Conservation (phyloP, 306 rosid genomes). For the Vigna mungo region DNA sequence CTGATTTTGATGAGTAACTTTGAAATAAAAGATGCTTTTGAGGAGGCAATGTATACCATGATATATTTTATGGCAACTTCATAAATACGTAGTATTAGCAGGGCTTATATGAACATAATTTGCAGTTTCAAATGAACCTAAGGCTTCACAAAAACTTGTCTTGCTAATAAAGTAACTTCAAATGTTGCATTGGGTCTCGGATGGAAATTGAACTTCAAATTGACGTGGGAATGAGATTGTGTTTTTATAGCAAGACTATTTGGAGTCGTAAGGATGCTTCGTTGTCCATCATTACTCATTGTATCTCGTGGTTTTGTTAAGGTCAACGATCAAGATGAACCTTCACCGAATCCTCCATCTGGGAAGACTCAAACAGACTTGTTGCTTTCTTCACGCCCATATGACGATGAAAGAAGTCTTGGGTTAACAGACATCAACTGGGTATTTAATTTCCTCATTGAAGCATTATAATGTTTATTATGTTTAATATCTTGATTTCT, state of each 20-base stretch:
- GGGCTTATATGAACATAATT: not conserved
- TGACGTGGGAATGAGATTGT: conserved; percentile 10
- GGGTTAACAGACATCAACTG: conserved; percentile 84
- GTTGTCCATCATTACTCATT: conserved; percentile 14
- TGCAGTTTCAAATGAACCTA: conserved; percentile 33
- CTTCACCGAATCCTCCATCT: conserved; percentile 49
- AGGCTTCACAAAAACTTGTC: conserved; percentile 17
- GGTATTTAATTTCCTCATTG: conserved; percentile 55
- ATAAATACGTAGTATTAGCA: not conserved
- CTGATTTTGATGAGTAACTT: not conserved
- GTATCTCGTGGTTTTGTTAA: conserved; percentile 47
- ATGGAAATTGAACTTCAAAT: conserved; percentile 23
- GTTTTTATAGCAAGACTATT: conserved; percentile 26
- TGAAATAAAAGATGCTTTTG: not conserved
- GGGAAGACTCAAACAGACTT: conserved; percentile 56
- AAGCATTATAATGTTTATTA: conserved; percentile 28
- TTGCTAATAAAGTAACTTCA: conserved; percentile 18
- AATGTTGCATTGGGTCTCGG: conserved; percentile 7
- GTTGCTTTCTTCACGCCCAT: conserved; percentile 49
- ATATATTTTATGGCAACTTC: not conserved
- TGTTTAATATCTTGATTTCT: conserved; percentile 24
- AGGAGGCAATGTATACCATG: not conserved
- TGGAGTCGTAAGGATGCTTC: conserved; percentile 28
- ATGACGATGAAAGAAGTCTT: conserved; percentile 79
- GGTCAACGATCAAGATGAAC: conserved; percentile 53